These are phyloP conservation scores for Martensiomyces pterosporus DNA, from an alignment of 192 early-diverging fungal species.

Conservation along the genomic window DNA sequence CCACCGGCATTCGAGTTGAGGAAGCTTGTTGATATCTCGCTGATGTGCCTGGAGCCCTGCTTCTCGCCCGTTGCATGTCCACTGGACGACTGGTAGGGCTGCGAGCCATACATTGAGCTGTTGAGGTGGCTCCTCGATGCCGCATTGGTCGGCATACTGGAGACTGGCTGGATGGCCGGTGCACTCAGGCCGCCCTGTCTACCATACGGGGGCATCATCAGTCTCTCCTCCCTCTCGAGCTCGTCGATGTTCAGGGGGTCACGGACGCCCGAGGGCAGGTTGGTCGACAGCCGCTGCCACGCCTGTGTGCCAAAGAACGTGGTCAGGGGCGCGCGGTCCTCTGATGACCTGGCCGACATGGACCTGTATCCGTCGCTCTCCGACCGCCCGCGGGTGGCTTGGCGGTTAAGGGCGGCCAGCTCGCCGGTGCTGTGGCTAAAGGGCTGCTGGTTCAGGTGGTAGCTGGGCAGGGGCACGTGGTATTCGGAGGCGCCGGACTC, in stretches of 20 bases:
- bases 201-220: no score
- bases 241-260: slow-evolving; percentile 51
- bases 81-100: no score
- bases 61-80: no score
- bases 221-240: slow-evolving; percentile 49
- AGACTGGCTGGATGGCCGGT: no score
- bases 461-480: slow-evolving; percentile 25
- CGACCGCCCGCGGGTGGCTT: slow-evolving; percentile 22
- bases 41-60: background rate
- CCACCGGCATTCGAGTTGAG: background rate
- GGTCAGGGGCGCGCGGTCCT: slow-evolving; percentile 34
- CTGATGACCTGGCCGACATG: slow-evolving; percentile 33
- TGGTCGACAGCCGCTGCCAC: slow-evolving; percentile 45
- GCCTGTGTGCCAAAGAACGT: slow-evolving; percentile 35
- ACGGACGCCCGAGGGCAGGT: slow-evolving; percentile 37
- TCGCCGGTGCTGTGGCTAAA: slow-evolving; percentile 1
- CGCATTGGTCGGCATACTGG: no score
- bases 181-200: no score
- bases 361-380: slow-evolving; percentile 31
- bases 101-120: no score
- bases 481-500: slow-evolving; percentile 3
- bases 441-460: slow-evolving; percentile 6
- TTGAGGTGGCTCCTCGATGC: no score
- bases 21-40: background rate
- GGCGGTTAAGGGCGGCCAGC: background rate